Evolutionary conservation across 768 basidiomycete genomes (phyloP).

Genomic region (Mycena capillaripes): DNA sequence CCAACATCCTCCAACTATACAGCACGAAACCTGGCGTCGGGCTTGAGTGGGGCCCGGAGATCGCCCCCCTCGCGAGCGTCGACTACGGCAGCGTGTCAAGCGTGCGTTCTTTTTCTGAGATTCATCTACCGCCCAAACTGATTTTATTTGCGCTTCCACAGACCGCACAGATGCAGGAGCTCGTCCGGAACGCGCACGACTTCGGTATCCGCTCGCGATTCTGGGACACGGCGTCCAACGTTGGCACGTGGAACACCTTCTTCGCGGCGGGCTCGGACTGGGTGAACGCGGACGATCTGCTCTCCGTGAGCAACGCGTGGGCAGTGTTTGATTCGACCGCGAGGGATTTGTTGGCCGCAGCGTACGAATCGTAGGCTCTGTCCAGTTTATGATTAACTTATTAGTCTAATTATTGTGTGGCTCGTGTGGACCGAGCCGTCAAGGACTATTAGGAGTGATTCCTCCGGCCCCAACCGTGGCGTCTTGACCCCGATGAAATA

Average conservation of each 20-base stretch:
- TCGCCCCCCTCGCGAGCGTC: constrained; percentile 44
- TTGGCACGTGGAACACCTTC: constrained; percentile 40
- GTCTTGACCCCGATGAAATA: too few species aligned
- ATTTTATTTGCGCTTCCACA: constrained; percentile 3
- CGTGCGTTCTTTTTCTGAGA: constrained; percentile 1
- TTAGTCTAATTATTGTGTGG: too few species aligned
- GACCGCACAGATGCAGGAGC: constrained; percentile 39
- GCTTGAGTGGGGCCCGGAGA: constrained; percentile 33
- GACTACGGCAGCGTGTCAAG: constrained; percentile 36
- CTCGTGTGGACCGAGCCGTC: too few species aligned
- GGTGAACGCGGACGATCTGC: constrained; percentile 46
- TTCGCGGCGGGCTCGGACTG: constrained; percentile 41
- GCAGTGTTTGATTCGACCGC: constrained; percentile 17
- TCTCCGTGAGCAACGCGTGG: constrained; percentile 36
- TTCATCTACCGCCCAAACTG: too few species aligned
- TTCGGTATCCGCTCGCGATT: constrained; percentile 40
- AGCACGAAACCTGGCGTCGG: constrained; percentile 29
- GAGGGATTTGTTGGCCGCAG: not conserved
- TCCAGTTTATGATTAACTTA: too few species aligned
- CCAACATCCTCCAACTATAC: constrained; percentile 37
- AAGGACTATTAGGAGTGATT: too few species aligned
- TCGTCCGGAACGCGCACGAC: constrained; percentile 38
- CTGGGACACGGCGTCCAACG: constrained; percentile 41
- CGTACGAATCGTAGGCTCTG: too few species aligned
- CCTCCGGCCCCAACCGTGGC: too few species aligned